Evolutionary conservation across 345 rosid genomes (phyloP), one percentile per base, ranked within the genome.

Genomic region (Leavenworthia alabamica): DNA sequence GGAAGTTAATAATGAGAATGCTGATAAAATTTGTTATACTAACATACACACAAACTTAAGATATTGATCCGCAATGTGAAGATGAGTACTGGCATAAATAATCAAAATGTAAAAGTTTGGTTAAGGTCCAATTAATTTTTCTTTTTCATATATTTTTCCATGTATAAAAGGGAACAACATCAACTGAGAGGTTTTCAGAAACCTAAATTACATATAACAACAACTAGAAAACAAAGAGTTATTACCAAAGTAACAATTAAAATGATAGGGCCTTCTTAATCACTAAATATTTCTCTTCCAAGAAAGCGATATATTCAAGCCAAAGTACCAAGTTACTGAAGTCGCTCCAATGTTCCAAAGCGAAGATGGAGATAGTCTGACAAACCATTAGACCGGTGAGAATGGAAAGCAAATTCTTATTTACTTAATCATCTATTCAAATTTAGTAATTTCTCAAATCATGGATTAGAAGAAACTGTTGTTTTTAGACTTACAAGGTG

Each of bases 201-300:
- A 61, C 68, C 56, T 69, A 69, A 45, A 61, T 61, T 70, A 70
- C 59, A 70, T 56, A 62, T 40, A 37, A 48, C 54, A 62, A 32
- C 14, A 70, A 20, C 68, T 55, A 62, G 35, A n/a, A 62, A 46
- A 43, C 45, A 62, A 40, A 51, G 7, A 55, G 56, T 69, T 54
- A 37, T 62, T 51, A 54, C 68, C 68, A 54, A 20, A 2, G 22
- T 2, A 20, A 1, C 22, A 1, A 20, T 20, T 20, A 20, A 20
- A 20, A 20, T 20, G 22, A 20, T 13, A 56, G 57, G 53, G 66
- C 54, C 39, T 40, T 48, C 35, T 40, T 40, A 7, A 63, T 48
- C 35, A 55, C 41, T 55, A 29, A 40, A 62, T 48, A 48, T 62
- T 62, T 44, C 63, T 61, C 47, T 61, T 69, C 56, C 42, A 61